Base-by-base conservation (phyloP, 1,284 basidiomycete genomes). In the Rhizopogon parksii region DNA sequence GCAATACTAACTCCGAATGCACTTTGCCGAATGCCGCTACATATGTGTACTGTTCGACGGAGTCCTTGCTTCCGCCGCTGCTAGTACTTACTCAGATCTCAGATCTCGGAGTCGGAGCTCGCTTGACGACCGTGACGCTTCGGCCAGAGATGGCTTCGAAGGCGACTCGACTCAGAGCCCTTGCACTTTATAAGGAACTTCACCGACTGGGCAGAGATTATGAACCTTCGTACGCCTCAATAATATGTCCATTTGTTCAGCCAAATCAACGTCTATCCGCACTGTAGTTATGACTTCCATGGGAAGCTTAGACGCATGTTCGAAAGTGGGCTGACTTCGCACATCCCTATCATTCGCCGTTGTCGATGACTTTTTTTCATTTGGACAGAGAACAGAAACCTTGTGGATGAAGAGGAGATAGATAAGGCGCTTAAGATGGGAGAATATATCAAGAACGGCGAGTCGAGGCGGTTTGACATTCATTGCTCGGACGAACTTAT, bases 401-500 rank as follows among this genome's bases (percentile, higher is more conserved):
- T 91, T 52, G 83, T 76, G 8, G 80, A 90, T 62, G 77, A 78
- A 35, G 76, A 78, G 36, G 83, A 89, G 56, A 86, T 94, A 50
- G 85, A 91, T 68, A 82, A 79, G 55, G 88, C 90, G 2, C 72
- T 93, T 46, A 80, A 79, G 51, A 71, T 93, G 36, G 89, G 83
- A 7, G 89, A 92, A 67, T 92, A 91, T 60, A 92, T 95, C 65
- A 91, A 88, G 69, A 91, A 90, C 63, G 91, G 91, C 90, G 57
- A 56, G 80, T 63, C 35, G 6, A 39, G 6, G 47, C 9, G 24
- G 15, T n/a, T 39, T 11, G 6, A 19, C 17, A 19, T 2, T 35
- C 24, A 25, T 30, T 42, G 24, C 6, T 47, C 15, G 40, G 12
- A 47, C 15, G 14, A 27, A 27, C 51, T 53, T 6, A 58, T 21